A percentile compares a stretch with the other conserved stretches of the same genome.
Conservation (phyloP, 495 filamentous ascomycete species). For the Penicillium mononematosum region DNA sequence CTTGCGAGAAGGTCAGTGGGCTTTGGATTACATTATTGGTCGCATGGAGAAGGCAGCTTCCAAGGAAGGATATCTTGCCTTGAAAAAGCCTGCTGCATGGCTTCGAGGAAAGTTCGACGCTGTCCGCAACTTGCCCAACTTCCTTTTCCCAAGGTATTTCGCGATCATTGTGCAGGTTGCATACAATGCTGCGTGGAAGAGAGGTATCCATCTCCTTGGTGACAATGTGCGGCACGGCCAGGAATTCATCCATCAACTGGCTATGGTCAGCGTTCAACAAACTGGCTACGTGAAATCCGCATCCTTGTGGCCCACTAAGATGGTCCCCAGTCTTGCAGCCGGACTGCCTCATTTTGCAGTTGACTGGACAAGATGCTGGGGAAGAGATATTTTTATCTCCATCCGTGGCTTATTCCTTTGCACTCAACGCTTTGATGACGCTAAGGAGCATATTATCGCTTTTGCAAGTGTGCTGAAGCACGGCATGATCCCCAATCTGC, state of each 20-base stretch:
- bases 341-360: conserved; percentile 93
- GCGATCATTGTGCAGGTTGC: conserved; percentile 82
- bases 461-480: conserved; percentile 98
- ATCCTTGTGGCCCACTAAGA: conserved; percentile 82
- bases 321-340: conserved; percentile 84
- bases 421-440: conserved; percentile 83
- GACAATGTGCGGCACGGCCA: conserved; percentile 75
- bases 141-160: conserved; percentile 90
- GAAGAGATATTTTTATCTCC: conserved; percentile 94
- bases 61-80: conserved; percentile 54
- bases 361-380: conserved; percentile 96
- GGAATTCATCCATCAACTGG: conserved; percentile 78
- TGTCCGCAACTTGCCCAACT: conserved; percentile 79
- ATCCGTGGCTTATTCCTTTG: conserved; percentile 85
- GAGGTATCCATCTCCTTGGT: conserved; percentile 73
- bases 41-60: conserved; percentile 72
- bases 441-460: conserved; percentile 88
- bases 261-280: conserved; percentile 86
- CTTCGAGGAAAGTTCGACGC: conserved; percentile 79
- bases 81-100: conserved; percentile 71
- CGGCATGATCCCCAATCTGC: conserved; percentile 96
- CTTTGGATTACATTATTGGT: conserved; percentile 82
- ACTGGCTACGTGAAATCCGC: conserved; percentile 85
- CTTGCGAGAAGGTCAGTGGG: conserved; percentile 88
- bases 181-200: conserved; percentile 78